Evolutionary conservation across 1,284 basidiomycete species (phyloP).

Genomic region (Boletus nobilissimus): DNA sequence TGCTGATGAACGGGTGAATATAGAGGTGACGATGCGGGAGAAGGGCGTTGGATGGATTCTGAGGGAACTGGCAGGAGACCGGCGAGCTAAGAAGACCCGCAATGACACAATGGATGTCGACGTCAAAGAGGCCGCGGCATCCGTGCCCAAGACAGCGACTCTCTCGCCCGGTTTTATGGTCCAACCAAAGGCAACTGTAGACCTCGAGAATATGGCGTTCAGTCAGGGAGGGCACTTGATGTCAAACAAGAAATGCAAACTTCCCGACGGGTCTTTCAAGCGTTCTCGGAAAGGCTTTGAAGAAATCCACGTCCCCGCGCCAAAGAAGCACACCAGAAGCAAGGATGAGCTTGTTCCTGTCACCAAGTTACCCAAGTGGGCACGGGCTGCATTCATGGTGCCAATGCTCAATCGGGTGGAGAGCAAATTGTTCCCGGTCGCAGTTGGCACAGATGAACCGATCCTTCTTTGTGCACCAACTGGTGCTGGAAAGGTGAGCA

Average conservation of each 20-base stretch:
- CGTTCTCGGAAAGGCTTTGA: constrained; percentile 97
- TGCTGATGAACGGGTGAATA: constrained; percentile 90
- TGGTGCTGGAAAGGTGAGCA: constrained; percentile 93
- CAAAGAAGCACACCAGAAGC: constrained; percentile 78
- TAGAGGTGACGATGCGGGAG: constrained; percentile 99
- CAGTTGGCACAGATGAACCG: constrained; percentile 95
- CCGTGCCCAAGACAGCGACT: constrained; percentile 88
- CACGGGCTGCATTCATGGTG: constrained; percentile 85
- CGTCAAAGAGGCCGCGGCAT: constrained; percentile 53
- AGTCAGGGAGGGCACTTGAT: constrained; percentile 96
- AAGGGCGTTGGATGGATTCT: constrained; percentile 97
- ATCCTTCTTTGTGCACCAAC: constrained; percentile 97
- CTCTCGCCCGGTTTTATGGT: constrained; percentile 89
- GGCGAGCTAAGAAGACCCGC: constrained; percentile 76
- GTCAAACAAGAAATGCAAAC: constrained; percentile 89
- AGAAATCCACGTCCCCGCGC: constrained; percentile 97
- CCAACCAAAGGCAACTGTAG: constrained; percentile 87
- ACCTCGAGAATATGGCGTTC: constrained; percentile 96
- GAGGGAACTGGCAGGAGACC: constrained; percentile 84
- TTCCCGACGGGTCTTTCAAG: constrained; percentile 92
- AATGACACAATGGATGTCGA: constrained; percentile 86
- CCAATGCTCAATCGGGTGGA: constrained; percentile 93
- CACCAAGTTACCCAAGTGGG: constrained; percentile 86
- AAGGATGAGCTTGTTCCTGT: constrained; percentile 84
- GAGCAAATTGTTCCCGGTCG: constrained; percentile 91